Evolutionary conservation across 768 basidiomycete species (phyloP).

Genomic region (Leucocoprinus sp.): DNA sequence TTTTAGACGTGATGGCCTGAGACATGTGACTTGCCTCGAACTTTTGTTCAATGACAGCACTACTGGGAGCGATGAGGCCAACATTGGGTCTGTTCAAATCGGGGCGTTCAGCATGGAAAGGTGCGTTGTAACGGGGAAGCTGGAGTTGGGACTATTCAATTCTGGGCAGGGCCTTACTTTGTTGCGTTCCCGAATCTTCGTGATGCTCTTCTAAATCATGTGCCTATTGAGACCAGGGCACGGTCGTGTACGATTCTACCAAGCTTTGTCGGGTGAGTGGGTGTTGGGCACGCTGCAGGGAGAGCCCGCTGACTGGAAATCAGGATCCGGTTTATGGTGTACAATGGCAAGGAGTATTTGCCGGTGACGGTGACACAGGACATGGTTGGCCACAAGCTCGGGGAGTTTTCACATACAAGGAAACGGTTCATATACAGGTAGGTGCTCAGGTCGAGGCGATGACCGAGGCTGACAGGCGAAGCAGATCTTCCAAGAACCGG

Average conservation of each 20-base stretch:
- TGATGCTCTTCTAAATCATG: slow-evolving; percentile 70
- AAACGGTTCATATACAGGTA: slow-evolving; percentile 83
- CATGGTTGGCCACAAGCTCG: slow-evolving; percentile 98
- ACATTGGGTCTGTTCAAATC: slow-evolving; percentile 49
- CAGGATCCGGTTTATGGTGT: slow-evolving; percentile 84
- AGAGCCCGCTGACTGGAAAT: neutral
- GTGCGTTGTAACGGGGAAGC: slow-evolving; percentile 24
- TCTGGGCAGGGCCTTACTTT: slow-evolving; percentile 76
- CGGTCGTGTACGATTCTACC: slow-evolving; percentile 90
- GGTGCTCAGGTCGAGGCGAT: slow-evolving; percentile 23
- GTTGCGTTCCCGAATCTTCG: slow-evolving; percentile 85
- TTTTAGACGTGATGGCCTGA: no score
- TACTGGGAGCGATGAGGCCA: slow-evolving; percentile 42
- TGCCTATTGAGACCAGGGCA: slow-evolving; percentile 84
- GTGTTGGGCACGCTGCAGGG: neutral
- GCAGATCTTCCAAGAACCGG: slow-evolving; percentile 9
- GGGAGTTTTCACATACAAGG: slow-evolving; percentile 88
- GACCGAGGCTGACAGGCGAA: neutral
- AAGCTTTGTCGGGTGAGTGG: slow-evolving; percentile 85
- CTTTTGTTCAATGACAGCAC: no score
- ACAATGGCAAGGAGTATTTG: slow-evolving; percentile 87
- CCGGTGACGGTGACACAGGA: slow-evolving; percentile 88
- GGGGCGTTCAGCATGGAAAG: slow-evolving; percentile 83
- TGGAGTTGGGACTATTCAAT: neutral
- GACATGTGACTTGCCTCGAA: slow-evolving; percentile 4